Percentiles rank a stretch among this genome's conserved stretches.
These are phyloP conservation scores for Bathelium albidoporum DNA, from an alignment of 495 filamentous ascomycete species.

Conservation along the genomic window DNA sequence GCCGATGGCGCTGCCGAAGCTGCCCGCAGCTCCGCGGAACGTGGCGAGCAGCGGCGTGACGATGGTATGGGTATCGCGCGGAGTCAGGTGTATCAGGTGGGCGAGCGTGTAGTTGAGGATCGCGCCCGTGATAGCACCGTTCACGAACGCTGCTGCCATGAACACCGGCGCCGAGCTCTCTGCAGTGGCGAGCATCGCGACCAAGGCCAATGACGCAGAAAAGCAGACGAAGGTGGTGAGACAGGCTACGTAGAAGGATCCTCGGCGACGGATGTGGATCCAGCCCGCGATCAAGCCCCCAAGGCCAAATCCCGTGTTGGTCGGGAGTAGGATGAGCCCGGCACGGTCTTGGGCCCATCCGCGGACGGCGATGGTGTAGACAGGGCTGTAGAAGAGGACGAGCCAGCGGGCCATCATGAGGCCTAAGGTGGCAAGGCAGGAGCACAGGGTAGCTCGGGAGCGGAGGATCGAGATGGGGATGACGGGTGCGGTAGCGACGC, in stretches of 20 bases:
- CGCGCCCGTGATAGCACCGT: constrained; percentile 60
- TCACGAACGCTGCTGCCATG: constrained; percentile 46
- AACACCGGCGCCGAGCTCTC: constrained; percentile 38
- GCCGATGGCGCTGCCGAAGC: constrained; percentile 65
- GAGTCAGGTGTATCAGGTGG: constrained; percentile 61
- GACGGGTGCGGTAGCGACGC: constrained; percentile 51
- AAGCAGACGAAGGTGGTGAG: constrained; percentile 41
- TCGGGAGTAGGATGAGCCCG: constrained; percentile 63
- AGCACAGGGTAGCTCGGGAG: constrained; percentile 53
- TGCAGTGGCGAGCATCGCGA: constrained; percentile 41
- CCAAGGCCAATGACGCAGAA: constrained; percentile 38
- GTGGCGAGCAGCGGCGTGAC: constrained; percentile 59
- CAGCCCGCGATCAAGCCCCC: constrained; percentile 60
- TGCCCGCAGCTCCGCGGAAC: constrained; percentile 63
- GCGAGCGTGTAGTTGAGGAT: constrained; percentile 67
- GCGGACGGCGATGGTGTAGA: constrained; percentile 61
- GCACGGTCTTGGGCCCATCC: constrained; percentile 54
- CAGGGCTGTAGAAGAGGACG: constrained; percentile 67
- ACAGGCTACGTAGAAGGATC: constrained; percentile 52
- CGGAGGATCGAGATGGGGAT: constrained; percentile 55
- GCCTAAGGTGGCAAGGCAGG: constrained; percentile 55
- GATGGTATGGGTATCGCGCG: constrained; percentile 53
- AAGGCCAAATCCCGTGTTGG: constrained; percentile 61
- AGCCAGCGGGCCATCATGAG: constrained; percentile 70
- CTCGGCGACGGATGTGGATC: constrained; percentile 56